Conservation (phyloP, 2,329 filamentous ascomycete species). For the Trichophyton mentagrophytes region DNA sequence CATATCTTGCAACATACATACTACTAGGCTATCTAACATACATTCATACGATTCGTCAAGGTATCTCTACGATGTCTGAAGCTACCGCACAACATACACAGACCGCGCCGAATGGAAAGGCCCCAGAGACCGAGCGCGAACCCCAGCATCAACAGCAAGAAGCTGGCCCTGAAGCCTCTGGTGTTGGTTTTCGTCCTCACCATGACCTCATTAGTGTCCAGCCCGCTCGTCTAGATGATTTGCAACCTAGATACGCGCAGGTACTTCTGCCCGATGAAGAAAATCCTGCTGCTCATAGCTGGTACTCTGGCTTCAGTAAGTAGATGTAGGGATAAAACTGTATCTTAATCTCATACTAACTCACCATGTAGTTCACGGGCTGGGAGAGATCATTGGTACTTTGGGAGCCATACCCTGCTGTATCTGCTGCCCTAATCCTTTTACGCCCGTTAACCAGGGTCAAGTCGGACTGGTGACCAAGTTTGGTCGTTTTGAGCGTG, state of each 20-base stretch:
- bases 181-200: constrained; percentile 36
- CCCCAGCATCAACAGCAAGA: not conserved
- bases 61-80: not conserved
- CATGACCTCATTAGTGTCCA: constrained; percentile 53
- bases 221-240: constrained; percentile 67
- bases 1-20: not conserved
- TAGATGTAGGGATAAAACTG: not conserved
- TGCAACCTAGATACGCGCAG: constrained; percentile 70
- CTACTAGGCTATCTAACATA: not conserved
- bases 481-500: constrained; percentile 86
- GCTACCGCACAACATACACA: not conserved
- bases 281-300: constrained; percentile 61
- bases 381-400: constrained; percentile 64
- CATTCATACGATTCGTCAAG: not conserved
- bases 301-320: constrained; percentile 80
- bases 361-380: constrained; percentile 47
- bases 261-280: constrained; percentile 46
- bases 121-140: not conserved
- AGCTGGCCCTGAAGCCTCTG: not conserved
- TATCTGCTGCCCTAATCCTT: constrained; percentile 84
- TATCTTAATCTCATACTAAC: not conserved
- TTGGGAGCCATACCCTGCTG: constrained; percentile 84
- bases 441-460: constrained; percentile 82
- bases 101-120: not conserved
- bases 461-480: constrained; percentile 92